Conservation (phyloP, 805 yeast species). For the Metschnikowia arizonensis region DNA sequence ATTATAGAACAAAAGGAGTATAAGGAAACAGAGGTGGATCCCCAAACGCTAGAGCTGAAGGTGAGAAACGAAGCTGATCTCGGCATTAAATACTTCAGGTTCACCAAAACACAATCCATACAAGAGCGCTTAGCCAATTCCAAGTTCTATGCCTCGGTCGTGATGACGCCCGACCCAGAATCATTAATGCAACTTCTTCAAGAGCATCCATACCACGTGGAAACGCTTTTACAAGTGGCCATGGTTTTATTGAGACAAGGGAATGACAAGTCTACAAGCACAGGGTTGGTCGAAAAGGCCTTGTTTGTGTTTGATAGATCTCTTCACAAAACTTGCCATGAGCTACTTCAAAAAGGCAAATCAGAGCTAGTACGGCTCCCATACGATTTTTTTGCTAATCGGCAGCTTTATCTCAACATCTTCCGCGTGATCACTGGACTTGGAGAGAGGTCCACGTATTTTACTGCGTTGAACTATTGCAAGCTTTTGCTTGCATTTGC, state of each 20-base stretch:
- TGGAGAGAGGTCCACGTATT: conserved; percentile 72
- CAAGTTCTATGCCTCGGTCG: conserved; percentile 59
- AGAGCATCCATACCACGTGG: conserved; percentile 68
- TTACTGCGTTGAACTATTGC: conserved; percentile 72
- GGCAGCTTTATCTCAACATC: conserved; percentile 70
- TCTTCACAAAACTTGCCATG: conserved; percentile 54
- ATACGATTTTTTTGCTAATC: conserved; percentile 66
- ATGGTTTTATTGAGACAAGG: conserved; percentile 73
- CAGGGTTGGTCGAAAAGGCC: conserved; percentile 72
- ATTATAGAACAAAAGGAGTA: conserved; percentile 32
- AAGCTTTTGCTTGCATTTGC: conserved; percentile 64
- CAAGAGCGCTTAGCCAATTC: conserved; percentile 41
- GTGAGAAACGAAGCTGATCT: conserved; percentile 28
- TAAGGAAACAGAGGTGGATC: conserved; percentile 31
- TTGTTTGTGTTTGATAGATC: conserved; percentile 77
- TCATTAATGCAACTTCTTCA: conserved; percentile 56
- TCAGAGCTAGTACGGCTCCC: conserved; percentile 65
- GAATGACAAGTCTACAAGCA: conserved; percentile 61
- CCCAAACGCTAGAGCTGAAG: conserved; percentile 27
- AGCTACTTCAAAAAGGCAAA: conserved; percentile 42
- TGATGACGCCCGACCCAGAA: conserved; percentile 76
- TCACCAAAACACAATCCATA: conserved; percentile 34
- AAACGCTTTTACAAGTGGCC: conserved; percentile 75
- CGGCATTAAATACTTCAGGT: conserved; percentile 57
- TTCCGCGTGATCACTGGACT: conserved; percentile 68